Percentiles rank a stretch among this genome's conserved stretches.
phyloP scores from a whole-genome alignment of 805 yeast genomes.

The Hermanozyma aechmeae region DNA sequence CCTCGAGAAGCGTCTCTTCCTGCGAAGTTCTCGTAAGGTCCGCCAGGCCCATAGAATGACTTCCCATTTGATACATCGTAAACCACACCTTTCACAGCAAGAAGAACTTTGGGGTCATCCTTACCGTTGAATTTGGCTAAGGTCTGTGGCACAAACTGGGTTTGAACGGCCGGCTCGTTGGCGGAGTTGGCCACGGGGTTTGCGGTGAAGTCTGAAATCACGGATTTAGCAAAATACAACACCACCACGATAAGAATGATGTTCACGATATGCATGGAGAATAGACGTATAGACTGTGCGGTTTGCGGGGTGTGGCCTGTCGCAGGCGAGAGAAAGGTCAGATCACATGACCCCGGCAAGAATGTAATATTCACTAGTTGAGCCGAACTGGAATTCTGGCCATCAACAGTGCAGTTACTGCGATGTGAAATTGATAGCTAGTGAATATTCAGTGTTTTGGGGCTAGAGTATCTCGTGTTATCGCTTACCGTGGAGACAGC shows the following conservation, averaged over 20 bases:
- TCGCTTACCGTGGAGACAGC: too few species aligned
- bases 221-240: conserved; percentile 20
- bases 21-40: conserved; percentile 90
- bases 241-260: conserved; percentile 22
- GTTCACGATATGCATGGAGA: too few species aligned
- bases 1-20: conserved; percentile 96
- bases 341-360: too few species aligned
- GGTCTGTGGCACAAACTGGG: conserved; percentile 64
- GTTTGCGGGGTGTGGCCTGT: too few species aligned
- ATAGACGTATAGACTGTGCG: too few species aligned
- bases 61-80: conserved; percentile 77
- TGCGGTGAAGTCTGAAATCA: conserved; percentile 14
- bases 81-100: conserved; percentile 80
- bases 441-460: too few species aligned
- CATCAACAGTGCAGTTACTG: too few species aligned
- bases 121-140: conserved; percentile 72
- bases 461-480: too few species aligned
- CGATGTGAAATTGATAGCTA: too few species aligned
- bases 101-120: conserved; percentile 69
- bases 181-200: conserved; percentile 22
- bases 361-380: too few species aligned
- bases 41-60: conserved; percentile 89
- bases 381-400: too few species aligned
- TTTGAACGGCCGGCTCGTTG: conserved; percentile 26
- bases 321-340: too few species aligned